phyloP scores from a whole-genome alignment of 768 basidiomycete genomes.

The Phylloporus rhodoxanthus region DNA sequence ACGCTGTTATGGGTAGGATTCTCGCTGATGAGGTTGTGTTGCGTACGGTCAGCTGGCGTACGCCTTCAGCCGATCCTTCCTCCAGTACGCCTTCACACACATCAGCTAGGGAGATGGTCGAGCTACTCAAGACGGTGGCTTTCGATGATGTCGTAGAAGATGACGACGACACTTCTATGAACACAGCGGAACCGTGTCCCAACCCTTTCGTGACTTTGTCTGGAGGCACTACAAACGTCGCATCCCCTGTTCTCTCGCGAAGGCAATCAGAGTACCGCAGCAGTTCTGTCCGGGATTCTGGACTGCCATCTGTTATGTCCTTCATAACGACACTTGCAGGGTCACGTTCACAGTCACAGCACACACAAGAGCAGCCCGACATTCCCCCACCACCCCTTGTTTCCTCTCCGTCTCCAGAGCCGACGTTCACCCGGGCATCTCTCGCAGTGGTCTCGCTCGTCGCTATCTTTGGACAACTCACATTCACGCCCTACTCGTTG shows the following conservation, averaged over 20 bases:
- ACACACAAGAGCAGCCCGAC: constrained; percentile 37
- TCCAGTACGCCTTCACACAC: constrained; percentile 15
- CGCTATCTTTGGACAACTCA: constrained; percentile 60
- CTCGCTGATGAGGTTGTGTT: constrained; percentile 66
- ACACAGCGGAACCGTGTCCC: constrained; percentile 37
- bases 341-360: constrained; percentile 56
- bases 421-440: constrained; percentile 42
- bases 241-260: constrained; percentile 53
- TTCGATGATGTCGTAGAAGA: constrained; percentile 32
- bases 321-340: constrained; percentile 58
- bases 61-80: constrained; percentile 8
- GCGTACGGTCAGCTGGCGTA: constrained; percentile 39
- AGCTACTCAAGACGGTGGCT: constrained; percentile 39
- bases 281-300: constrained; percentile 39
- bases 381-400: constrained; percentile 26
- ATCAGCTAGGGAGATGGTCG: constrained; percentile 29
- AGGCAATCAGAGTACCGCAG: constrained; percentile 50
- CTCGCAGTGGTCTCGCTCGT: constrained; percentile 61
- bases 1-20: constrained; percentile 47
- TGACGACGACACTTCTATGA: constrained; percentile 39
- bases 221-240: constrained; percentile 29
- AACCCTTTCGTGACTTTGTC: constrained; percentile 24
- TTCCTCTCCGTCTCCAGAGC: constrained; percentile 22
- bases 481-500: constrained; percentile 61
- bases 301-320: constrained; percentile 58